Evolutionary conservation across 768 basidiomycete species (phyloP).

Genomic region (Russula ochroleuca): DNA sequence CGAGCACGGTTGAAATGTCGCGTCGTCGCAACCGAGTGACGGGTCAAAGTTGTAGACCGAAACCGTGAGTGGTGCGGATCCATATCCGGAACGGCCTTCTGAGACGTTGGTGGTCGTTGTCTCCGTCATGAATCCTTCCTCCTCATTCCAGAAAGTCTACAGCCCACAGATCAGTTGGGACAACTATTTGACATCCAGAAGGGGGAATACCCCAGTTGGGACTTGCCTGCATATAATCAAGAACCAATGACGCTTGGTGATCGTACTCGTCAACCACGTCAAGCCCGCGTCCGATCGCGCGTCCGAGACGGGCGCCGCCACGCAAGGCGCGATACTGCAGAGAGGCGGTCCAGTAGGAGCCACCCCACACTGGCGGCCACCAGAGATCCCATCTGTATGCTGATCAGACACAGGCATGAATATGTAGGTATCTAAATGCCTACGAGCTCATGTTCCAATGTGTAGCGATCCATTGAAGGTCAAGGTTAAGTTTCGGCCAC

Average conservation of each 20-base stretch:
- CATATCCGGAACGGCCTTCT: constrained; percentile 11
- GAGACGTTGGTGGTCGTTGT: constrained; percentile 11
- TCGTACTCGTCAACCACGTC: constrained; percentile 14
- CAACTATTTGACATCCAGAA: too few species aligned
- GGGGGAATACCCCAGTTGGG: neutral
- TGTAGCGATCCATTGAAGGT: constrained; percentile 19
- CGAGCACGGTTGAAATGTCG: constrained; percentile 37
- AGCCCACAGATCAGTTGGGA: too few species aligned
- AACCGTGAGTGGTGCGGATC: constrained; percentile 28
- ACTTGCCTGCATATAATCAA: constrained; percentile 24
- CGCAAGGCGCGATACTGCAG: constrained; percentile 20
- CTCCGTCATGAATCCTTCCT: constrained; percentile 21
- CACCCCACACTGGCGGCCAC: constrained; percentile 17
- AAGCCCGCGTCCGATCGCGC: constrained; percentile 5
- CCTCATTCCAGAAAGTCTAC: constrained; percentile 18
- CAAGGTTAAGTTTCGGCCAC: constrained; percentile 21
- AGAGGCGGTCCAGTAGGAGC: constrained; percentile 22
- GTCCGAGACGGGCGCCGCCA: constrained; percentile 21
- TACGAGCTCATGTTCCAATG: constrained; percentile 22
- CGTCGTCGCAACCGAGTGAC: constrained; percentile 31
- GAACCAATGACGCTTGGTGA: constrained; percentile 9
- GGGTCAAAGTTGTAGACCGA: constrained; percentile 34
- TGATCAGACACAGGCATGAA: neutral
- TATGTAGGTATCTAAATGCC: neutral
- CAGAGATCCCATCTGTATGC: constrained; percentile 15